Base-by-base conservation (phyloP, 768 basidiomycete species). In the Lactifluus subvellereus region DNA sequence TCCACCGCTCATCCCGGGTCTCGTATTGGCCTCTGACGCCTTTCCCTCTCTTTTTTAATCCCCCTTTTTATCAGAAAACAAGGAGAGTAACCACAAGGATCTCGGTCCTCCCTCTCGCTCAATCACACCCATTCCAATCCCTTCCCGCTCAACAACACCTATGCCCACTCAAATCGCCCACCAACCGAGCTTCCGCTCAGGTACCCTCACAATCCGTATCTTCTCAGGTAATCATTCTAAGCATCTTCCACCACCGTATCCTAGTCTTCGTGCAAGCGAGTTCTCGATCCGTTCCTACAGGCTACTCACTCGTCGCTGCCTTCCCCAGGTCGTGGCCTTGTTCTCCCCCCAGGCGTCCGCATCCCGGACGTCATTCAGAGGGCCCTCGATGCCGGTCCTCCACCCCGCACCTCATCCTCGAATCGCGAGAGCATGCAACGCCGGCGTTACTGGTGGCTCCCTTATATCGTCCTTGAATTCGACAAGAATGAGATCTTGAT, bases 401-500 rank as follows among this genome's bases (percentile, higher is more conserved):
- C 82, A 8, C 71, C 79, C 13, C 78, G 85, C 54, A 79, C 78
- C 51, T 82, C 84, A 7, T 81, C 83, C 10, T 63, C 63, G 6
- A 88, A 91, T 73, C 83, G 95, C 50, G 96, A 98, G 69, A 94
- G 91, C 71, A 77, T 95, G 73, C 94, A 96, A 73, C 82, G 97
- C 67, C 92, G 87, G 74, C 92, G 94, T 63, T 89, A 87, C 75
- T 94, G 92, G 88, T 89, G 88, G 93, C 82, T 99, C 40, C 97
- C 97, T 33, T 98, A 90, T 69, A 90, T 98, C 72, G 97, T 98
- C 47, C 86, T 99, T 68, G 95, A 98, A 76, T 96, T 95, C 78
- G 91, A 94, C 77, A 94, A 93, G 81, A 98, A 98, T 75, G 95
- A 98, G 74, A 87, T 98, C 69, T 77, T 99, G 67, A 88, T 98